phyloP scores from a whole-genome alignment of 2,329 filamentous ascomycete genomes.

The Hypoxylon sp. region DNA sequence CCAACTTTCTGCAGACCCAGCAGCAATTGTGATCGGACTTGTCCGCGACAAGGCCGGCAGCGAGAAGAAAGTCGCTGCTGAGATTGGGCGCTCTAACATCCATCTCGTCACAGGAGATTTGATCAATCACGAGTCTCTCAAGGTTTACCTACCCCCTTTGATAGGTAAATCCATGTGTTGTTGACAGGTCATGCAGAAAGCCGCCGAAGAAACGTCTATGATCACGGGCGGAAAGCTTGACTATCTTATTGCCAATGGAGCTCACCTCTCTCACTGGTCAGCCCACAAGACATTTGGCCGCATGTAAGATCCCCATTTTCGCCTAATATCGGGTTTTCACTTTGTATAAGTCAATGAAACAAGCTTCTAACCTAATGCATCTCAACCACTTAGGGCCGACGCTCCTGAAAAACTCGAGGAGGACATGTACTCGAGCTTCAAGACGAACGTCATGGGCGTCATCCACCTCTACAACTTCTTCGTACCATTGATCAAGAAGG shows the following conservation, averaged over 20 bases:
- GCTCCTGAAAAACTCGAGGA: conserved; percentile 52
- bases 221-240: conserved; percentile 59
- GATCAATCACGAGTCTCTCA: conserved; percentile 53
- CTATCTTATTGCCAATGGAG: conserved; percentile 66
- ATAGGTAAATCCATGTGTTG: not conserved
- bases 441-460: conserved; percentile 64
- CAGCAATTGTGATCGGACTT: conserved; percentile 61
- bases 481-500: conserved; percentile 63
- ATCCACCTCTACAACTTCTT: conserved; percentile 66
- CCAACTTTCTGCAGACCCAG: conserved; percentile 57
- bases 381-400: conserved; percentile 41
- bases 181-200: conserved; percentile 34
- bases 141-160: conserved; percentile 42
- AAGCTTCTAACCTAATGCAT: conserved; percentile 8
- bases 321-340: not conserved
- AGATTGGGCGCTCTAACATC: conserved; percentile 58
- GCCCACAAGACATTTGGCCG: conserved; percentile 51
- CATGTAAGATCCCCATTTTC: conserved; percentile 50
- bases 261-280: conserved; percentile 48
- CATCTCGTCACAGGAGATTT: conserved; percentile 61
- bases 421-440: conserved; percentile 51
- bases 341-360: too few relatives aligned
- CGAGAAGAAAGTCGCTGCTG: conserved; percentile 56
- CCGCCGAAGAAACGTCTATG: conserved; percentile 45
- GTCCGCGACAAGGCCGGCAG: conserved; percentile 60